phyloP scores from a whole-genome alignment of 495 filamentous ascomycete genomes.

The Articulospora tetracladia region DNA sequence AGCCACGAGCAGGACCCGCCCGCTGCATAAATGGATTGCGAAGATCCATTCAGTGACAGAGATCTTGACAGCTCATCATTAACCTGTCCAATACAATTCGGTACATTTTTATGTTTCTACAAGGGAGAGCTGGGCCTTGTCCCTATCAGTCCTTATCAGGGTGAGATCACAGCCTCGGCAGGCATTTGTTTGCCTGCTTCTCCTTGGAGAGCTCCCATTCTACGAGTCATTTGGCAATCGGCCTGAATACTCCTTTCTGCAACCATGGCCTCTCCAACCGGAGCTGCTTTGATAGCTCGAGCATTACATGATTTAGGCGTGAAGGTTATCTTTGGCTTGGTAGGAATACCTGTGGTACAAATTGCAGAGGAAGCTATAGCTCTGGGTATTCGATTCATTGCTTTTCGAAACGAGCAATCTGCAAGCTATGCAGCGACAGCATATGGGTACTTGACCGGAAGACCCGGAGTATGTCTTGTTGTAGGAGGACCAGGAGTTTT shows the following conservation, averaged over 20 bases:
- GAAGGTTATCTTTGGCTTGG: slow-evolving; percentile 59
- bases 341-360: slow-evolving; percentile 62
- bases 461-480: slow-evolving; percentile 57
- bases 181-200: neutral
- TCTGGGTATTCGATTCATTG: slow-evolving; percentile 60
- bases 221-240: too few species aligned
- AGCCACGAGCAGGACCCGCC: slow-evolving; percentile 21
- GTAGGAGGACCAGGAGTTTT: slow-evolving; percentile 64
- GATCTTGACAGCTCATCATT: slow-evolving; percentile 7
- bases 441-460: slow-evolving; percentile 63
- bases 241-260: too few species aligned
- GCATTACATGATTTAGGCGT: slow-evolving; percentile 52
- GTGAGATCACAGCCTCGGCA: slow-evolving; percentile 5
- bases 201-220: neutral
- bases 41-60: neutral
- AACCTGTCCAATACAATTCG: slow-evolving; percentile 7
- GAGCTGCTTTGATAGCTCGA: slow-evolving; percentile 56
- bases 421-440: slow-evolving; percentile 60
- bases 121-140: neutral
- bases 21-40: slow-evolving; percentile 18
- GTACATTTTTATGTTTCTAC: neutral
- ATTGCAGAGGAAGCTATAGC: slow-evolving; percentile 62
- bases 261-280: slow-evolving; percentile 41
- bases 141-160: slow-evolving; percentile 8
- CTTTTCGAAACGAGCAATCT: slow-evolving; percentile 64